Conservation (phyloP, 148 eudicot species). For the Agrostemma githago region DNA sequence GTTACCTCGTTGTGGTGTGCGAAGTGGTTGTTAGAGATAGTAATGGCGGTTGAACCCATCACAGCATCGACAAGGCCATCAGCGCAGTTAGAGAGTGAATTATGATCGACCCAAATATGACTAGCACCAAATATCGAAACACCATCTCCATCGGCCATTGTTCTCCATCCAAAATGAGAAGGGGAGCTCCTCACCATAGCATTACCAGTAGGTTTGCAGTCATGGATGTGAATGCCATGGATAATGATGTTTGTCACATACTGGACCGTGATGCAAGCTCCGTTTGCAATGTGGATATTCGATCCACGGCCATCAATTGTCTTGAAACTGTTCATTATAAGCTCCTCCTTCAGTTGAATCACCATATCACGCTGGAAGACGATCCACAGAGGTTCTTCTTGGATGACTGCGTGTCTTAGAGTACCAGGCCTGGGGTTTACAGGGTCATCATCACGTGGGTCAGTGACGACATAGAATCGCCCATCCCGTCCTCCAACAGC, state of each 20-base stretch:
- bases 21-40: conserved; percentile 81
- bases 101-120: conserved; percentile 86
- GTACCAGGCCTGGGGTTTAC: conserved; percentile 87
- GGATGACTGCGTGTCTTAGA: conserved; percentile 79
- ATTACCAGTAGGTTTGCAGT: conserved; percentile 81
- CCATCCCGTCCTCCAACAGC: conserved; percentile 87
- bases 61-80: conserved; percentile 91
- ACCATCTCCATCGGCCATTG: conserved; percentile 89
- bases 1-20: conserved; percentile 86
- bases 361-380: conserved; percentile 80
- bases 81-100: conserved; percentile 74
- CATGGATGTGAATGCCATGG: conserved; percentile 80
- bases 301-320: conserved; percentile 84
- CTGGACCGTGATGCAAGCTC: conserved; percentile 77
- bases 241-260: conserved; percentile 72
- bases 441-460: conserved; percentile 60
- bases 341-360: conserved; percentile 69
- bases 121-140: conserved; percentile 79
- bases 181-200: conserved; percentile 88
- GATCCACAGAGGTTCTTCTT: conserved; percentile 76
- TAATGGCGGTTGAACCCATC: conserved; percentile 89
- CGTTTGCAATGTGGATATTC: conserved; percentile 75
- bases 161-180: conserved; percentile 78
- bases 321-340: conserved; percentile 88
- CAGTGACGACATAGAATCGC: conserved; percentile 67